A percentile compares a stretch with the other conserved stretches of the same genome.
Conservation (phyloP, 2,329 filamentous ascomycete genomes). For the Laburnicola sp. region DNA sequence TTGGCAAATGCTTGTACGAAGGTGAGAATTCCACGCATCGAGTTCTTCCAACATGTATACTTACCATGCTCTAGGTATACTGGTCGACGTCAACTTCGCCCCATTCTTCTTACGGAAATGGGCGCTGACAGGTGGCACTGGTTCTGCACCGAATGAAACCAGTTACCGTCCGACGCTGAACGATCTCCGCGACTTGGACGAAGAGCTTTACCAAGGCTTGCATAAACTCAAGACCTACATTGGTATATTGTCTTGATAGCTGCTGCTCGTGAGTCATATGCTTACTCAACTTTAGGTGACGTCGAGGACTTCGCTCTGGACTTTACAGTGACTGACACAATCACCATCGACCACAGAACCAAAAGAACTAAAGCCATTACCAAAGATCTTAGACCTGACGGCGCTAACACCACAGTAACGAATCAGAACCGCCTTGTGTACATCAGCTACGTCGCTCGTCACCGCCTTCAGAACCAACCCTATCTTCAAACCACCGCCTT, state of each 20-base stretch:
- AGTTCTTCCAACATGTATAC: not conserved
- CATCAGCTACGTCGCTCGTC: conserved; percentile 85
- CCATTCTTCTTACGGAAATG: conserved; percentile 96
- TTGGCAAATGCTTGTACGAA: conserved; percentile 97
- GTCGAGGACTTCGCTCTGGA: conserved; percentile 80
- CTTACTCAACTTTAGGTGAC: conserved; percentile 52
- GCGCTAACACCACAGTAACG: conserved; percentile 76
- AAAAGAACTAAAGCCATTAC: conserved; percentile 64
- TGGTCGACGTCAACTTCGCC: conserved; percentile 90
- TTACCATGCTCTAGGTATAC: conserved; percentile 61
- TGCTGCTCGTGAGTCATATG: not conserved
- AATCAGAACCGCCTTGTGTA: conserved; percentile 94
- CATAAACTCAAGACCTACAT: conserved; percentile 79
- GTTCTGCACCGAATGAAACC: conserved; percentile 66
- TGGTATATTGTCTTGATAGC: conserved; percentile 39
- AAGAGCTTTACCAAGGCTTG: conserved; percentile 86
- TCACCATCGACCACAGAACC: conserved; percentile 45
- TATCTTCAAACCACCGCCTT: conserved; percentile 83
- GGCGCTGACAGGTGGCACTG: conserved; percentile 71
- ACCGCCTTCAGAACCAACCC: conserved; percentile 81
- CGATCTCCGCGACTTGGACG: conserved; percentile 88
- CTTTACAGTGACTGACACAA: conserved; percentile 81
- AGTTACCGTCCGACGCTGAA: conserved; percentile 91
- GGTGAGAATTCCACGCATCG: conserved; percentile 38
- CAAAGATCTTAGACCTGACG: conserved; percentile 74